Evolutionary conservation across 345 rosid genomes (phyloP), one percentile per base, ranked within the genome.

Genomic region (Brassica incana): DNA sequence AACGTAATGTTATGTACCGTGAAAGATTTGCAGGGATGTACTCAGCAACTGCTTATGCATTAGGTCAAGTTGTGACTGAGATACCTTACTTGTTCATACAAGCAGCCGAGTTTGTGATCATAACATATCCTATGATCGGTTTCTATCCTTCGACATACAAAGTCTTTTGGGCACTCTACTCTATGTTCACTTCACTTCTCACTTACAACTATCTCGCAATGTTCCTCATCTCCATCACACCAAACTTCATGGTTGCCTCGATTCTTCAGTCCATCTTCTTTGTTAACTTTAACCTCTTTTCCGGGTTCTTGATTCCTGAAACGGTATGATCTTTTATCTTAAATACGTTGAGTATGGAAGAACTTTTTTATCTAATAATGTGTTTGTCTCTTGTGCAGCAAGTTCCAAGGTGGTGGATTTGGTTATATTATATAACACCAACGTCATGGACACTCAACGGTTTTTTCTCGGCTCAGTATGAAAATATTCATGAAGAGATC

Each of bases 21-120:
- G 96, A 94, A 81, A 87, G 87, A 76, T 94, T 89, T 76, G 97
- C 96, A 1, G 97, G 97, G 60, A 94, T 87, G 97, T 92, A 90
- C 85, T 88, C 97, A 6, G 76, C 92, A 0, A 85, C 88, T 80
- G 86, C 92, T 52, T 90, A 84, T 66, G 88, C 98, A 9, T 75
- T 89, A 66, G 92, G 92, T 30, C 97, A 88, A 91, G 94, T 92
- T 43, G 73, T 84, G 20, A 80, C 86, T 14, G 98, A 92, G 88
- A 71, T 89, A 65, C 98, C 97, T 1, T 94, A 92, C 60, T 12
- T 89, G 69, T 60, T 90, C 14, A 56, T 72, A 33, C 91, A 88
- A 65, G 75, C 87, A 2, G 74, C 75, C 2, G 76, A 78, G 18
- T 90, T 79, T 54, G 81, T 84, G 73, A 77, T 78, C 61, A 33